These are phyloP conservation scores for Juglanconis oblonga DNA, from an alignment of 2,329 filamentous ascomycete genomes.

Conservation along the genomic window DNA sequence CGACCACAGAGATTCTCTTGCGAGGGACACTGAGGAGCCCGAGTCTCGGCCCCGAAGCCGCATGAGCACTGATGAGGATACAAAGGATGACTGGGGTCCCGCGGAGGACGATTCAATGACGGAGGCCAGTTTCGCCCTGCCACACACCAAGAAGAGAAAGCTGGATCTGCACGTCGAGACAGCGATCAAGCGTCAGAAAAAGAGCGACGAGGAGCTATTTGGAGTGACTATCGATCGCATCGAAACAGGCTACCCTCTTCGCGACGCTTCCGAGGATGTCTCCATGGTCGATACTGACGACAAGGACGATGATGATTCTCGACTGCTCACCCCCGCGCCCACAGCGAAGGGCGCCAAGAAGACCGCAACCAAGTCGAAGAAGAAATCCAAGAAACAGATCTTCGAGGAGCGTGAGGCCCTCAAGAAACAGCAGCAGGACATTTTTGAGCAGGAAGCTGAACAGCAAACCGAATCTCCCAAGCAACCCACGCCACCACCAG, in stretches of 20 bases:
- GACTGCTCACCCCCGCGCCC: slow-evolving; percentile 44
- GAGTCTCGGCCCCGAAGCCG: slow-evolving; percentile 81
- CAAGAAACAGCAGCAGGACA: slow-evolving; percentile 53
- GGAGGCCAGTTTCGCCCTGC: slow-evolving; percentile 65
- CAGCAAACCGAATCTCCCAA: slow-evolving; percentile 32
- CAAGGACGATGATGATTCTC: slow-evolving; percentile 42
- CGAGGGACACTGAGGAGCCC: slow-evolving; percentile 78
- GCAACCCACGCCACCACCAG: slow-evolving; percentile 25
- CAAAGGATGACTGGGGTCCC: slow-evolving; percentile 50
- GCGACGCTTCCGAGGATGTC: slow-evolving; percentile 49
- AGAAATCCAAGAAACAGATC: slow-evolving; percentile 75
- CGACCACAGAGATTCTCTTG: slow-evolving; percentile 56
- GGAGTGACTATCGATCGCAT: slow-evolving; percentile 57
- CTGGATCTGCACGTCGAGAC: slow-evolving; percentile 66
- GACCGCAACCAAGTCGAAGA: slow-evolving; percentile 58
- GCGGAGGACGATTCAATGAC: slow-evolving; percentile 66
- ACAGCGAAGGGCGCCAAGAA: slow-evolving; percentile 55
- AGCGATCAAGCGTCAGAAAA: slow-evolving; percentile 76
- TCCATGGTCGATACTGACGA: slow-evolving; percentile 44
- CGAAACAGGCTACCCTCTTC: slow-evolving; percentile 45
- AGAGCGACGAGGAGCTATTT: slow-evolving; percentile 75
- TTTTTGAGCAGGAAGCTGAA: slow-evolving; percentile 42
- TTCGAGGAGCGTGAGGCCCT: slow-evolving; percentile 65
- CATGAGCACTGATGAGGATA: slow-evolving; percentile 60
- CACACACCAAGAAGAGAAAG: slow-evolving; percentile 66